Percentiles rank a stretch among this genome's conserved stretches.
Evolutionary conservation across 2,329 filamentous ascomycete species (phyloP).

Genomic region (Aspergillus fructus): DNA sequence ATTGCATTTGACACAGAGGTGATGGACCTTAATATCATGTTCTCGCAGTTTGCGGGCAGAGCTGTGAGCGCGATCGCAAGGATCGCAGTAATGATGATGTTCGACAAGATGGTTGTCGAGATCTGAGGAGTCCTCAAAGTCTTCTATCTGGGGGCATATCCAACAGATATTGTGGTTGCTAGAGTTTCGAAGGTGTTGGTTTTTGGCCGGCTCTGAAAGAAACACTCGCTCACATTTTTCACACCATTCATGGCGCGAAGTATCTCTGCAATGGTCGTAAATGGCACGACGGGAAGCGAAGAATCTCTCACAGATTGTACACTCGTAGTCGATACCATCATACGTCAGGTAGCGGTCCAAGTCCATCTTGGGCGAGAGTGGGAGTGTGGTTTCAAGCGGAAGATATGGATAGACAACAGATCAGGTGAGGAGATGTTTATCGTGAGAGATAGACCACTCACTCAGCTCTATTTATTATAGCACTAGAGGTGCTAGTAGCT

Average conservation of each 20-base stretch:
- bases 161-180: slow-evolving; percentile 15
- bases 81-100: slow-evolving; percentile 12
- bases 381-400: too few relatives aligned
- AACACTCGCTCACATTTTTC: slow-evolving; percentile 15
- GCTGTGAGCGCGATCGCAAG: slow-evolving; percentile 3
- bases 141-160: slow-evolving; percentile 7
- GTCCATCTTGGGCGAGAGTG: neutral
- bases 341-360: neutral
- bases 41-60: slow-evolving; percentile 4
- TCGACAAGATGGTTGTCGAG: slow-evolving; percentile 14
- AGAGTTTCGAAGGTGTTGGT: slow-evolving; percentile 14
- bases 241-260: slow-evolving; percentile 14
- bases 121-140: slow-evolving; percentile 13
- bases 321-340: neutral
- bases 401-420: too few relatives aligned
- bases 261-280: slow-evolving; percentile 2
- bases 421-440: too few relatives aligned
- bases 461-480: too few relatives aligned
- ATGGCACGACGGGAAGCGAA: neutral
- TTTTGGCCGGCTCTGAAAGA: slow-evolving; percentile 8
- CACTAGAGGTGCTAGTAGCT: too few relatives aligned
- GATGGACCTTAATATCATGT: slow-evolving; percentile 12
- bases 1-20: slow-evolving; percentile 12
- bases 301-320: neutral
- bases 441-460: too few relatives aligned